Base-by-base conservation (phyloP, 805 yeast species). In the Saccharomycopsis selenospora region DNA sequence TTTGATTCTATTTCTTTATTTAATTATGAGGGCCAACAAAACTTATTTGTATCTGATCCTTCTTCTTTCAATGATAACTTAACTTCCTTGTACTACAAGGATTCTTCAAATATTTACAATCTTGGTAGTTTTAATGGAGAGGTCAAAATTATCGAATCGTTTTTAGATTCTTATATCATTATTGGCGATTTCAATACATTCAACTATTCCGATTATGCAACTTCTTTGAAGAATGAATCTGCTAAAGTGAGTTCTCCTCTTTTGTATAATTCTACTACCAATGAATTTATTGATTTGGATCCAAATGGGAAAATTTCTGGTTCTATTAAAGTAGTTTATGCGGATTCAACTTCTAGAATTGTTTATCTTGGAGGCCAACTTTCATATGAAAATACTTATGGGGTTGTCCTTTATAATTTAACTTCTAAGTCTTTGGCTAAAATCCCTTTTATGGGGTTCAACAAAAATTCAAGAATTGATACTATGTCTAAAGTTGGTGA, bases 301-400 rank as follows among this genome's bases (percentile, higher is more conserved):
- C 53, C 53, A 13, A 23, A 30, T 17, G 44, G 42, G 22, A 48
- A 50, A 7, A 38, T 52, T 17, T 23, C 43, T 2, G 81, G 79
- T 4, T 49, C 60, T 1, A 70, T 82, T 2, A 56, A 62, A 3
- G 57, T 80, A 0, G 71, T 76, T 0, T 66, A 68, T 36, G 75
- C 79, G 47, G 81, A 80, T 63, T 43, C 55, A 1, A 71, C 68
- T 41, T 61, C 65, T 28, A 64, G 73, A 20, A 48, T 76, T 20
- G 72, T 87, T 0, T 88, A 85, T 59, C 73, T 86, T 43, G 99
- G 97, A 7, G 99, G 99, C 18, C 72, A 76, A 51, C 77, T 91
- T 55, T 61, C 70, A 4, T 80, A 70, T 60, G 69, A 76, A 48
- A 62, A 66, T 42, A 69, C 80, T 5, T 58, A 70, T 55, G 83